A percentile compares a stretch with the other conserved stretches of the same genome.
Evolutionary conservation across 345 rosid species (phyloP).

Genomic region (Nephelium lappaceum): DNA sequence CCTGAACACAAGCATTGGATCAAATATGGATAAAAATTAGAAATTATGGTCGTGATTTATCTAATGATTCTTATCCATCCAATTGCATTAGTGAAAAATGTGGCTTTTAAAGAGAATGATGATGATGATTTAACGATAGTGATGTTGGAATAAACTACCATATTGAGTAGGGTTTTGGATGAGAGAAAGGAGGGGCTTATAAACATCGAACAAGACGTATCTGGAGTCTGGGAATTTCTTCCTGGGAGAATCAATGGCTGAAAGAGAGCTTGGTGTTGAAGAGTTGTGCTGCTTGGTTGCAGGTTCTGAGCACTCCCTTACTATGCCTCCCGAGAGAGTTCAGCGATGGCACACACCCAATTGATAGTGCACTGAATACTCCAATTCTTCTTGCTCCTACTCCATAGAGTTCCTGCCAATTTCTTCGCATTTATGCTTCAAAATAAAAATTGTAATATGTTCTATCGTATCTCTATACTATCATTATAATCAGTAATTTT

Average conservation of each 20-base stretch:
- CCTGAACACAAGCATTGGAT: too few species aligned
- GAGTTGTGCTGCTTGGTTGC: constrained; percentile 54
- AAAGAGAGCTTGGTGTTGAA: constrained; percentile 57
- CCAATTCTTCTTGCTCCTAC: constrained; percentile 65
- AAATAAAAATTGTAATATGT: background rate
- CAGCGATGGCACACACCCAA: constrained; percentile 84
- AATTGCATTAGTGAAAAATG: too few species aligned
- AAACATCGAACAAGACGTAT: constrained; percentile 49
- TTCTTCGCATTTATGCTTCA: background rate
- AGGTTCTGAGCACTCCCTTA: constrained; percentile 45
- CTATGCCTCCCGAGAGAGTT: constrained; percentile 58
- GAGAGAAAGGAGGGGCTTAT: constrained; percentile 32
- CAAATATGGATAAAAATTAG: too few species aligned
- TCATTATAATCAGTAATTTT: too few species aligned
- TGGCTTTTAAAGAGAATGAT: too few species aligned
- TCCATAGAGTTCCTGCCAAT: constrained; percentile 49
- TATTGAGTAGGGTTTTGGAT: constrained; percentile 50
- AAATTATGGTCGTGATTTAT: too few species aligned
- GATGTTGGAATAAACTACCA: constrained; percentile 37
- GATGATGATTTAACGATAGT: too few species aligned
- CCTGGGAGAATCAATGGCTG: constrained; percentile 32
- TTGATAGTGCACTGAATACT: constrained; percentile 53
- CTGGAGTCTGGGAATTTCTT: constrained; percentile 28
- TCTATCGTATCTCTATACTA: too few species aligned
- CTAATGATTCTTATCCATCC: too few species aligned